Conservation (phyloP, 2,329 filamentous ascomycete genomes). For the Ramichloridium luteum region DNA sequence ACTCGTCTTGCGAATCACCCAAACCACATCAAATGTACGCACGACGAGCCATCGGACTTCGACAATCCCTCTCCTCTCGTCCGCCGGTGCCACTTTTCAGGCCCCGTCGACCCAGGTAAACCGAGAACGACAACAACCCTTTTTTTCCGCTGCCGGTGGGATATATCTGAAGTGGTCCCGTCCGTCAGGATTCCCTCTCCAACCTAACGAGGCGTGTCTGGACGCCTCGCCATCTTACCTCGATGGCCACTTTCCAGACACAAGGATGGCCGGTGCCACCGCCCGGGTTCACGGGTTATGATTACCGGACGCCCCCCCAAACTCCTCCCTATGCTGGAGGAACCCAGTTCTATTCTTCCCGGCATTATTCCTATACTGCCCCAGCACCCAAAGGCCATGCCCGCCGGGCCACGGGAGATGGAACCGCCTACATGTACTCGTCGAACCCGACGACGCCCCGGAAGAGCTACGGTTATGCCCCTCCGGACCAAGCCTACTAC, state of each 20-base stretch:
- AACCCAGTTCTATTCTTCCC: slow-evolving; percentile 41
- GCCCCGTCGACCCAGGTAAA: slow-evolving; percentile 18
- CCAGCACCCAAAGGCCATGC: slow-evolving; percentile 38
- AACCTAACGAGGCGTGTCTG: slow-evolving; percentile 22
- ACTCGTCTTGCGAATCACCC: slow-evolving; percentile 8
- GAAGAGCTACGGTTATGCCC: slow-evolving; percentile 12
- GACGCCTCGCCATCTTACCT: slow-evolving; percentile 22
- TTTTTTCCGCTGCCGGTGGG: too few relatives aligned
- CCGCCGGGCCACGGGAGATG: slow-evolving; percentile 44
- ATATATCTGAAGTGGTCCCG: too few relatives aligned
- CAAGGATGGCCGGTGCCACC: slow-evolving; percentile 29
- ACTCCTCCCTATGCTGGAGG: slow-evolving; percentile 32
- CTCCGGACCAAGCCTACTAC: slow-evolving; percentile 20
- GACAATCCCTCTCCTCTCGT: slow-evolving; percentile 18
- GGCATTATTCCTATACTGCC: slow-evolving; percentile 38
- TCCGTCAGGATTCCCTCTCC: slow-evolving; percentile 6
- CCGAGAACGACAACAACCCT: too few relatives aligned
- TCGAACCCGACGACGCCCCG: slow-evolving; percentile 21
- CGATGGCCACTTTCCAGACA: slow-evolving; percentile 25
- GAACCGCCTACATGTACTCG: slow-evolving; percentile 34
- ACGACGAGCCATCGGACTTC: slow-evolving; percentile 14
- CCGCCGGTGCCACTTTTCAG: slow-evolving; percentile 20
- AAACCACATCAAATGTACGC: slow-evolving; percentile 18
- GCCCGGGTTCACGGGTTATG: slow-evolving; percentile 34
- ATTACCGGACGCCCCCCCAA: slow-evolving; percentile 35